A percentile compares a stretch with the other conserved stretches of the same genome.
These are phyloP conservation scores for Penicillium janthinellum DNA, from an alignment of 2,329 filamentous ascomycete species.

Conservation along the genomic window DNA sequence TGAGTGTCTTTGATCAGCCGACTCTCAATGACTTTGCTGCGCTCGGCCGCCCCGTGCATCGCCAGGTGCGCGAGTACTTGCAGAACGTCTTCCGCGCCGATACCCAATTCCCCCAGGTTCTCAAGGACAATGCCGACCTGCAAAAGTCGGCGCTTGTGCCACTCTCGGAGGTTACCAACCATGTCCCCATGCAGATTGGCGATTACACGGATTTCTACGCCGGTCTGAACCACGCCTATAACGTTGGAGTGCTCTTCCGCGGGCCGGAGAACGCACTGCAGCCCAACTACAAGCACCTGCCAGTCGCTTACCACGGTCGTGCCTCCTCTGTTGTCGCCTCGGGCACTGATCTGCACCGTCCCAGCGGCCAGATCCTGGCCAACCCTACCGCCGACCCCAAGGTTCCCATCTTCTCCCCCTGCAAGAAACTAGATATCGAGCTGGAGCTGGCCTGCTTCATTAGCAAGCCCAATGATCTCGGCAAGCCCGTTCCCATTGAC, in stretches of 20 bases:
- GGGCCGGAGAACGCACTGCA: conserved; percentile 72
- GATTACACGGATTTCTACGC: conserved; percentile 89
- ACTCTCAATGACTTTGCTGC: conserved; percentile 74
- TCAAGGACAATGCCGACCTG: conserved; percentile 63
- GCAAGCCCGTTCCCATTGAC: conserved; percentile 62
- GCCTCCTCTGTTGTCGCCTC: conserved; percentile 75
- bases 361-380: conserved; percentile 71
- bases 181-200: conserved; percentile 75
- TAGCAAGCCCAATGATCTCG: conserved; percentile 64
- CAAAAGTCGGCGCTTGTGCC: conserved; percentile 62
- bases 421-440: conserved; percentile 73
- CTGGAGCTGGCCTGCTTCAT: conserved; percentile 79
- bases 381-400: conserved; percentile 65
- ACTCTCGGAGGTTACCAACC: conserved; percentile 61
- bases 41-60: conserved; percentile 68
- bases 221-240: conserved; percentile 75
- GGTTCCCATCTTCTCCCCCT: conserved; percentile 64
- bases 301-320: conserved; percentile 79
- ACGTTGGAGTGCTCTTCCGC: conserved; percentile 71
- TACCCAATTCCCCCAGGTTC: conserved; percentile 61
- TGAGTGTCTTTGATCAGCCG: conserved; percentile 63
- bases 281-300: conserved; percentile 79
- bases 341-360: conserved; percentile 71
- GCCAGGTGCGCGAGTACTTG: conserved; percentile 68
- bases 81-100: conserved; percentile 65